Base-by-base conservation (phyloP, 2,329 filamentous ascomycete species). In the Verticillium albo-atrum region DNA sequence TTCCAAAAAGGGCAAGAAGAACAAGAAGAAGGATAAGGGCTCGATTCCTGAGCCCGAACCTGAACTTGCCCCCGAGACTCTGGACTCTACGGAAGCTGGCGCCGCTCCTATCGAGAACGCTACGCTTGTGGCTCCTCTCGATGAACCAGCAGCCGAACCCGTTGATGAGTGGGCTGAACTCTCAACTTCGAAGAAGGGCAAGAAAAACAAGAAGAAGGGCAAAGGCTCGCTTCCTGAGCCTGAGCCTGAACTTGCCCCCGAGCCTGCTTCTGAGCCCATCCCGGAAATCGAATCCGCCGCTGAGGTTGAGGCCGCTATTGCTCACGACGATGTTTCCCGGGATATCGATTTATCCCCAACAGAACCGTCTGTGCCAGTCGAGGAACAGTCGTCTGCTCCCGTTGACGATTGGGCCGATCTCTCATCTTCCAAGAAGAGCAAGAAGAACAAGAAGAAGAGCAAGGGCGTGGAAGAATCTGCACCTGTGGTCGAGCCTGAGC, bases 1-100 rank as follows among this genome's bases (percentile, higher is more conserved):
- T 23, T 56, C 60, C 23, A 56, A 56, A 25, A 56, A 56, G 54
- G 15, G 54, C 25, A 56, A 56, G 54, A 56, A 56, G n/a, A 56
- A 56, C 23, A 56, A 56, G 34, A 56, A 70, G 61, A 70, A 72
- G 61, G 63, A 66, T 56, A 66, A 57, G 37, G 27, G 25, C 15
- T 27, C 15, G 15, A 30, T 12, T 26, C 10, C 51, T 28, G 20
- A 52, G 20, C 20, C 50, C 25, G 25, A 26, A 10, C 3, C 50
- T 23, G 23, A 25, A 28, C 12, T 3, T 20, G 42, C 42, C 17
- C 7, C 6, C 26, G 50, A 58, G 12, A 4, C 50, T 35, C 7
- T 51, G 3, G 25, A 17, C 12, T 14, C 20, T 14, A 6, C n/a
- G n/a, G 28, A 34, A 7, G 7, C 30, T 5, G 27, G 17, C 15